Evolutionary conservation across 2,329 filamentous ascomycete genomes (phyloP), one percentile per base, ranked within the genome.

Genomic region (Claviceps sorghi): DNA sequence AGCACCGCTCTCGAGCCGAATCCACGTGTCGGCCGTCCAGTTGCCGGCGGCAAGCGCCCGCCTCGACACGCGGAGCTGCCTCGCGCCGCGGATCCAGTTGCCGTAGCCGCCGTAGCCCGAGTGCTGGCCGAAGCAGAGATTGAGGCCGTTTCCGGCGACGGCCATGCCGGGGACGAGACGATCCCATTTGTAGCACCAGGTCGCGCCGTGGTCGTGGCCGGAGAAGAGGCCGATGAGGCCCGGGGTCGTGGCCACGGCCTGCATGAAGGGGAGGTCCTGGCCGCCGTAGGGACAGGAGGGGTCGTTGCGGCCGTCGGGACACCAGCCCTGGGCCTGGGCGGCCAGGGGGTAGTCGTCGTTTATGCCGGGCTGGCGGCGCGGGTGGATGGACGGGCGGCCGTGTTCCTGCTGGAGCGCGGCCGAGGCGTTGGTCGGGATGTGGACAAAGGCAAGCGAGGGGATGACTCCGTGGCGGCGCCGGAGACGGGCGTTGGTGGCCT

Each of bases 41-140:
- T 36, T 9, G 1, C 43, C 65, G 56, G 6, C 59, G 58, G 1
- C 34, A 41, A 79, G 59, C 22, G 63, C 63, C 1, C 67, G 61
- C 42, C 76, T 67, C 2, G 71, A 65, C 1, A 83, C 57, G 2
- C 71, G 58, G 13, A 84, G 65, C 57, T 83, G 76, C 1, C 80
- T 69, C 4, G 74, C 72, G 1, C 83, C 83, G 0, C 83, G 75
- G 10, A 75, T 74, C 77, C 78, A 84, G 46, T 71, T 70, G 0
- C 82, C 80, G 58, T 87, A 87, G 0, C 84, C 83, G 0, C 83
- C 84, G 52, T 86, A 86, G 0, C 84, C 83, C 0, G 79, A 76
- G 57, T 83, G 82, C 57, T 84, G 78, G 5, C 80, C 80, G 59
- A 83, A 85, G 58, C 74, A 77, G 10, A 77, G 58, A 46, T 72